Evolutionary conservation across 768 basidiomycete species (phyloP), one percentile per base, ranked within the genome.

Genomic region (Mrakia frigida): DNA sequence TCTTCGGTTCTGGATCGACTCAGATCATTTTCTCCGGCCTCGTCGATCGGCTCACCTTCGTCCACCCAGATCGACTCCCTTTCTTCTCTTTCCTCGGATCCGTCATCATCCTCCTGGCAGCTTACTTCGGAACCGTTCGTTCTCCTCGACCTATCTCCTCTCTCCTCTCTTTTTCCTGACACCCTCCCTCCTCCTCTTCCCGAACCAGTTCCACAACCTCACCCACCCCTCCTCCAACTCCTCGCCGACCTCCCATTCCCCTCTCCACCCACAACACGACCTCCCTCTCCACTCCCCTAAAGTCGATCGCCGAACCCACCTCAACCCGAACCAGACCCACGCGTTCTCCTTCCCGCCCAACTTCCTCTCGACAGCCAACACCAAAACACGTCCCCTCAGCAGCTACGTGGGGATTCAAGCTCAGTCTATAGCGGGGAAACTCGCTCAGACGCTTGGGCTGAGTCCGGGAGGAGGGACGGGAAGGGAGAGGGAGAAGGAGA

Each of bases 1-100:
- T 7, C 6, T 43, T 5, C 23, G 3, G 18, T 2, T 31, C 53
- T 25, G n/a, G 41, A 50, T 46, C 21, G n/a, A 2, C 6, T 18
- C 37, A 73, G 73, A 65, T 75, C 68, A 75, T 75, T 69, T 75
- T 75, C 31, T 67, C 65, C 3, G 74, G 74, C 6, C 50, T 70
- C 23, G 74, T 75, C 69, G 74, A 75, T 14, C 74, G 74, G 0
- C 52, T 75, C 23, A 53, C 68, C 46, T 69, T 75, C 21, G 13
- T 21, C 10, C 74, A 75, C n/a, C 33, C 35, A 2, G 33, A 52
- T n/a, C 18, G 67, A 35, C 14, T 75, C 25, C 56, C 74, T 28
- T 25, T 67, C 25, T 41, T 61, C 11, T 75, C 74, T 6, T 28
- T 75, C 50, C 7, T 75, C 31, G 74, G 74, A 23, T 75, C 74